These are phyloP conservation scores for Cucurbita moschata DNA, from an alignment of 306 rosid genomes.

Conservation along the genomic window DNA sequence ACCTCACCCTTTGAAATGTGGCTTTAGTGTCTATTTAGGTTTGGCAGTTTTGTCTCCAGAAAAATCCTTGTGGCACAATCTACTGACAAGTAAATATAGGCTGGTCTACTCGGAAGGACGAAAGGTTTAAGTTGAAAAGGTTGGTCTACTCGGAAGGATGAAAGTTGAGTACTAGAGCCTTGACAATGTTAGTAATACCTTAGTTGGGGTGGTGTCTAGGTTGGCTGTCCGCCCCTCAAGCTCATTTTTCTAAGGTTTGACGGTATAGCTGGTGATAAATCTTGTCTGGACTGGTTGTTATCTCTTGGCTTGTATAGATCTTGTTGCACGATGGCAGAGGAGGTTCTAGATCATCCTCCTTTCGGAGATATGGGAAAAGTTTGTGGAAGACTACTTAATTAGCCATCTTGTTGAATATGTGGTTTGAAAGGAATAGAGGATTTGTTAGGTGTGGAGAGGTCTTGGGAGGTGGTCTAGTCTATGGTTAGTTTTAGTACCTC, in stretches of 20 bases:
- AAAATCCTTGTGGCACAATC: neutral
- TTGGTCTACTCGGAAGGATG: neutral
- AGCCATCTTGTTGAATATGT: too few relatives aligned
- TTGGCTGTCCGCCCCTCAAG: neutral
- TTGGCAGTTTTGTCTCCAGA: neutral
- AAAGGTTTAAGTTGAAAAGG: neutral
- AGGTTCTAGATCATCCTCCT: too few relatives aligned
- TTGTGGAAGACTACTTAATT: too few relatives aligned
- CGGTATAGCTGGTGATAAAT: neutral
- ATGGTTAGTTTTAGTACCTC: too few relatives aligned
- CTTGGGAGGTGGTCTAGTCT: too few relatives aligned
- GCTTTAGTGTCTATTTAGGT: neutral
- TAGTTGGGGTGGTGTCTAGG: neutral
- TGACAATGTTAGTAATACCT: neutral
- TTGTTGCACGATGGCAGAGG: too few relatives aligned
- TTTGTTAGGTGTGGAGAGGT: too few relatives aligned
- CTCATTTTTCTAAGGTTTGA: neutral
- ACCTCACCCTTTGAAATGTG: neutral
- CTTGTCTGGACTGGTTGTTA: neutral
- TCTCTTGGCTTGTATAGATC: too few relatives aligned
- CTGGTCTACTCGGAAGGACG: neutral
- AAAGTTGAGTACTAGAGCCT: neutral
- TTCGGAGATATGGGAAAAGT: too few relatives aligned
- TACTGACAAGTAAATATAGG: neutral
- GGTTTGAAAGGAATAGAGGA: too few relatives aligned